Evolutionary conservation across 2,329 filamentous ascomycete species (phyloP), one percentile per base, ranked within the genome.

Genomic region (Arthrobotrys sphaeroides): DNA sequence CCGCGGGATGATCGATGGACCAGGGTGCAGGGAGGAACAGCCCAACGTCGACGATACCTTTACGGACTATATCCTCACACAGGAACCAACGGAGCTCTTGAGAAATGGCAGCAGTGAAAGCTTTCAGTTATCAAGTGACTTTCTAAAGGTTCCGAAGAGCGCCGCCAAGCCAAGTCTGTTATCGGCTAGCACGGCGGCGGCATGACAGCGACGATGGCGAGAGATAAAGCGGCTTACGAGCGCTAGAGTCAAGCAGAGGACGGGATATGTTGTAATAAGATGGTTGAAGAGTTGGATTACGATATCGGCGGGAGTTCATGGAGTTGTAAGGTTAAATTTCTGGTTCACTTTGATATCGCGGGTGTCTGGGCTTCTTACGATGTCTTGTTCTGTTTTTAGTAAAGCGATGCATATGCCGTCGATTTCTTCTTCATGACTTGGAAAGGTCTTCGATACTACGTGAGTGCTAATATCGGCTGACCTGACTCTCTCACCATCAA

Each of bases 1-100:
- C 12, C 77, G 69, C 31, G 78, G 73, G 24, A 45, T 73, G 31
- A 49, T 66, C 42, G 65, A 77, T n/a, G 77, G 78, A 53, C 40
- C 65, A 1, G 65, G 64, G 20, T 76, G 72, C 24, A 42, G 72
- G 22, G 64, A 69, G 5, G 36, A 67, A 24, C 13, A 40, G 6
- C 36, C 47, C 18, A 31, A 40, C 43, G 33, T 20, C 18, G 55
- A 62, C 5, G 43, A 61, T 26, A 64, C 40, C 16, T 74, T 68
- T 31, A 74, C 53, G 33, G 70, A 68, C 28, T 74, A 74, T n/a
- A 40, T 67, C 16, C 61, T 74, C 33, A 74, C 69, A 3, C 42
- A 51, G 9, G 69, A 61, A 9, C 62, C 70, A 38, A 67, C 43
- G 40, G 70, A 74, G 53, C 55, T 74, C n/a, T 38, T 74, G 20